Evolutionary conservation across 345 rosid genomes (phyloP), one percentile per base, ranked within the genome.

Genomic region (Turnera subulata): DNA sequence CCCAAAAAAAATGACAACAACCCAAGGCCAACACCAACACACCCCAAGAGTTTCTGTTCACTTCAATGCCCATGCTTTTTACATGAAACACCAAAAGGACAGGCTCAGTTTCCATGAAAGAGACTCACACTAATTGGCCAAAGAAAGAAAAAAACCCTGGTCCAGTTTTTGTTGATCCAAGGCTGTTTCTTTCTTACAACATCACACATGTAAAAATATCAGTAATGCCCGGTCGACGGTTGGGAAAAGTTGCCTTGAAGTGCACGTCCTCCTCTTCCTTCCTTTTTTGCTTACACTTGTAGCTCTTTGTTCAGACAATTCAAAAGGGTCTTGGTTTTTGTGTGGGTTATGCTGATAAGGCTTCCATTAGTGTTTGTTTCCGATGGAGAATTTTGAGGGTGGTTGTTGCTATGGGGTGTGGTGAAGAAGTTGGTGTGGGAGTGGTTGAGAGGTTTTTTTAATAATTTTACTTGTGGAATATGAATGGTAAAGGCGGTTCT

Each of bases 291-390:
- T 70, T 50, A 56, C 2, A 12, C 17, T 20, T 37, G 46, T 17
- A 15, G 44, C 51, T 49, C 21, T 39, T 68, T 67, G 53, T 51
- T 53, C 44, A 44, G 46, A 42, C 58, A 45, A 21, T 23, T 39
- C 56, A 24, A 58, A 47, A 26, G 75, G 57, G 74, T 74, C 79
- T 80, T 57, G 91, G 79, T 51, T 75, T 79, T 73, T 74, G 86
- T 72, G n/a, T n/a, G n/a, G n/a, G 86, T 56, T 22, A 12, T 49
- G 18, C 43, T 40, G 47, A 56, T 40, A 56, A 62, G 58, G 39
- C 63, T 6, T 56, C 47, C 29, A 52, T 60, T 20, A 50, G n/a
- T n/a, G n/a, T 55, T 39, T 48, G 24, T 17, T 47, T 25, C 11
- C n/a, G n/a, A 44, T 57, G 67, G 40, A 35, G 58, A 64, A 52